Base-by-base conservation (phyloP, 257 asterid genomes). In the Fraxinus americana region DNA sequence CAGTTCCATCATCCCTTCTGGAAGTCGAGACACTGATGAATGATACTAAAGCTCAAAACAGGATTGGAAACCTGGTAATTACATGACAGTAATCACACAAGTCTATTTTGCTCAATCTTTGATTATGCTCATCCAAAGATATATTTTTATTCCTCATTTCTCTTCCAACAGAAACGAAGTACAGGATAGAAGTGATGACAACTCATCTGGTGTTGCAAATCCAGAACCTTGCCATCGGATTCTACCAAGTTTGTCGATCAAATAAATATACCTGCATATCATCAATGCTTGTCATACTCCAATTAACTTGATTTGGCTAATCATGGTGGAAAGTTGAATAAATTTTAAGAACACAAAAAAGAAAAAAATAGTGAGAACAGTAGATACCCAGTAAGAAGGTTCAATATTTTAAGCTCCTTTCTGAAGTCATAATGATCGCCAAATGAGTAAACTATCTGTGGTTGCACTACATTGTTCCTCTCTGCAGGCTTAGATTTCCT, bases 181-280 rank as follows among this genome's bases (percentile, higher is more conserved):
- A 85, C 98, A 93, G 50, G 89, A 83, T 76, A 90, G 54, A 52
- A 96, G 94, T 3, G 97, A 92, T 2, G 84, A 77, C 79, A 92
- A n/a, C 88, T 96, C 99, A 14, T 92, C 99, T 70, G 83, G 85
- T n/a, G 96, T 86, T 29, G 97, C 97, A 67, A 59, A 34, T 68
- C 99, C 99, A 78, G 43, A 86, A 71, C 95, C 97, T 77, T 92
- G 97, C 99, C 99, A 96, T 77, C 99, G 83, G 75, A 96, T 82
- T 85, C 96, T 88, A 73, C 99, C 99, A 43, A 79, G 86, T 65
- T 88, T 88, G 87, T 96, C 99, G 11, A 96, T 77, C 83, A 96
- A 90, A 89, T 87, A 93, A 35, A 91, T 68, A 78, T 96, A 92
- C 83, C 99, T 96, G 91, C 39, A 78, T 14, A 81, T 43, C 13